These are phyloP conservation scores for Berberis vulgaris DNA, from an alignment of 164 flowering plant genomes.

Conservation along the genomic window DNA sequence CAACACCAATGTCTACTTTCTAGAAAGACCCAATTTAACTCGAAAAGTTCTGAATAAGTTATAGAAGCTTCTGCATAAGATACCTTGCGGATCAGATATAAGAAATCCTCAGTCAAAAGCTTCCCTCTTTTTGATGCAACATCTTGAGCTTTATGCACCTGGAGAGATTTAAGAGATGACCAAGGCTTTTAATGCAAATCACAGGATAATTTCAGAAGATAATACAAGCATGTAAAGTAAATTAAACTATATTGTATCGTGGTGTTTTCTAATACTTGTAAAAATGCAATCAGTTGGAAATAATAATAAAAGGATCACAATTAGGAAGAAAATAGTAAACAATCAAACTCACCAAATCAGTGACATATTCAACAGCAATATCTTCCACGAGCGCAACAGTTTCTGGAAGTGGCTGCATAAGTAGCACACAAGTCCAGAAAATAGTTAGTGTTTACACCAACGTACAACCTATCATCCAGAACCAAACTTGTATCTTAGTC, in stretches of 20 bases:
- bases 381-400: constrained; percentile 84
- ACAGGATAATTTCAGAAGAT: no score
- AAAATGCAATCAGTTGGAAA: no score
- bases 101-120: constrained; percentile 82
- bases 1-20: not conserved
- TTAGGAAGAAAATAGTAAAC: not conserved
- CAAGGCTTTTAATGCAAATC: not conserved
- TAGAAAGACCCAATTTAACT: not conserved
- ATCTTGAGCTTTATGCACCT: constrained; percentile 94
- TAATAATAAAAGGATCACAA: no score
- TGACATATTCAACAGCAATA: constrained; percentile 87
- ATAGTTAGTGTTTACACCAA: not conserved
- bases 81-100: constrained; percentile 90
- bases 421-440: constrained; percentile 1
- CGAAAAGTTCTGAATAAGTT: not conserved
- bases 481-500: not conserved
- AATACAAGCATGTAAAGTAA: no score
- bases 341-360: constrained; percentile 57
- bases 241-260: no score
- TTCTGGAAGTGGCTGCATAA: constrained; percentile 83
- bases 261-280: no score
- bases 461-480: not conserved
- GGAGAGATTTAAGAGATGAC: not conserved
- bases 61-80: not conserved
- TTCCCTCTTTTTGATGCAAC: constrained; percentile 79